These are phyloP conservation scores for Prunella vulgaris DNA, from an alignment of 257 asterid genomes.

Conservation along the genomic window DNA sequence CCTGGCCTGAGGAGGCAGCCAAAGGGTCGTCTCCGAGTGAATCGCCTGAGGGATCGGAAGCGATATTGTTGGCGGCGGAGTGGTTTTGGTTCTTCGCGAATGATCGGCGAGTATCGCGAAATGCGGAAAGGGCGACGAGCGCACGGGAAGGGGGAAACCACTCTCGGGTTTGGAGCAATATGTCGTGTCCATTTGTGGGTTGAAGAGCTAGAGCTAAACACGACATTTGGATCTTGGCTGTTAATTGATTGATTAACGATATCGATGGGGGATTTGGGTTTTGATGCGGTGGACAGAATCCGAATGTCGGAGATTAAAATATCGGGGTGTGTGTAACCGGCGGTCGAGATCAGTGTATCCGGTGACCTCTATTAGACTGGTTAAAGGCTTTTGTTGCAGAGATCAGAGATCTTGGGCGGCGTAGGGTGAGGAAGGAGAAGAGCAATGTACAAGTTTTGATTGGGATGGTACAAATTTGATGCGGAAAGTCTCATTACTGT, in stretches of 20 bases:
- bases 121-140: slow-evolving; percentile 84
- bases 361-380: background rate
- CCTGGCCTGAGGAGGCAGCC: slow-evolving; percentile 92
- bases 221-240: slow-evolving; percentile 41
- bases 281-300: background rate
- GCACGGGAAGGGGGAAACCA: slow-evolving; percentile 98
- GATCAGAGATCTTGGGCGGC: slow-evolving; percentile 18
- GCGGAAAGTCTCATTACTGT: background rate
- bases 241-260: slow-evolving; percentile 5
- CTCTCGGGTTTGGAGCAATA: slow-evolving; percentile 93
- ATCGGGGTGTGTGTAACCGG: background rate
- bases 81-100: slow-evolving; percentile 53
- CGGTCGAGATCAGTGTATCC: slow-evolving; percentile 8
- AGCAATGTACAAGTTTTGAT: slow-evolving; percentile 25
- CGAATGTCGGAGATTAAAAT: background rate
- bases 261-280: slow-evolving; percentile 7
- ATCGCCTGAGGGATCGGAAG: slow-evolving; percentile 44
- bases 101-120: slow-evolving; percentile 76
- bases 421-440: background rate
- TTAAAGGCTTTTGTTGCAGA: slow-evolving; percentile 8
- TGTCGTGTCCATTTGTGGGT: slow-evolving; percentile 81
- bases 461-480: slow-evolving; percentile 14
- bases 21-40: slow-evolving; percentile 91
- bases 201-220: slow-evolving; percentile 90
- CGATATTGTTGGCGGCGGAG: background rate